phyloP scores from a whole-genome alignment of 2,329 filamentous ascomycete genomes.

The Talaromyces piceae region DNA sequence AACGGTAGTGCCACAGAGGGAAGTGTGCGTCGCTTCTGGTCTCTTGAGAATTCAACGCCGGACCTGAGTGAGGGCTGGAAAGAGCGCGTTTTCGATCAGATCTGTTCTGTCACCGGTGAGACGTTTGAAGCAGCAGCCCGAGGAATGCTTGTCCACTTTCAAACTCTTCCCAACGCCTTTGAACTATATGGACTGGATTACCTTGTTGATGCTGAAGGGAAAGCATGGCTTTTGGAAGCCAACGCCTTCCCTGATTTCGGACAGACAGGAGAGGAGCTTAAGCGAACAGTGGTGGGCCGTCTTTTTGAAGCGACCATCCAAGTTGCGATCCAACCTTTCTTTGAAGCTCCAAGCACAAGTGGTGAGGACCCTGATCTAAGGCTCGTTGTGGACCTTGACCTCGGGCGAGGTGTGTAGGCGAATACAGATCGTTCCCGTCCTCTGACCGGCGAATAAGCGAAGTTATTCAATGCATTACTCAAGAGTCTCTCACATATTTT shows the following conservation, averaged over 20 bases:
- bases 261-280: constrained; percentile 75
- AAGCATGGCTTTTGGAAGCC: constrained; percentile 74
- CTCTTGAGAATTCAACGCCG: constrained; percentile 43
- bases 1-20: constrained; percentile 48
- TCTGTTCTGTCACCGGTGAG: constrained; percentile 65
- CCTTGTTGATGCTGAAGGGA: constrained; percentile 60
- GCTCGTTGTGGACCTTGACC: constrained; percentile 34
- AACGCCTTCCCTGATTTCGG: constrained; percentile 96
- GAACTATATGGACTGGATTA: constrained; percentile 92
- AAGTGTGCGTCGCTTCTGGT: constrained; percentile 69
- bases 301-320: constrained; percentile 70
- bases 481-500: too few relatives aligned
- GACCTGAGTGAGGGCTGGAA: constrained; percentile 41
- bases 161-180: constrained; percentile 79
- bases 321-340: constrained; percentile 61
- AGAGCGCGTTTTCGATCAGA: constrained; percentile 61
- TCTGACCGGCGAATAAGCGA: too few relatives aligned
- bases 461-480: too few relatives aligned
- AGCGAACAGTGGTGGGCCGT: constrained; percentile 58
- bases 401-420: constrained; percentile 24
- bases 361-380: constrained; percentile 25
- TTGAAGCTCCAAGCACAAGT: constrained; percentile 30
- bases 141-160: constrained; percentile 84
- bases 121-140: constrained; percentile 79
- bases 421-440: too few relatives aligned